Base-by-base conservation (phyloP, 1,284 basidiomycete genomes). In the Ceratobasidium sp. region DNA sequence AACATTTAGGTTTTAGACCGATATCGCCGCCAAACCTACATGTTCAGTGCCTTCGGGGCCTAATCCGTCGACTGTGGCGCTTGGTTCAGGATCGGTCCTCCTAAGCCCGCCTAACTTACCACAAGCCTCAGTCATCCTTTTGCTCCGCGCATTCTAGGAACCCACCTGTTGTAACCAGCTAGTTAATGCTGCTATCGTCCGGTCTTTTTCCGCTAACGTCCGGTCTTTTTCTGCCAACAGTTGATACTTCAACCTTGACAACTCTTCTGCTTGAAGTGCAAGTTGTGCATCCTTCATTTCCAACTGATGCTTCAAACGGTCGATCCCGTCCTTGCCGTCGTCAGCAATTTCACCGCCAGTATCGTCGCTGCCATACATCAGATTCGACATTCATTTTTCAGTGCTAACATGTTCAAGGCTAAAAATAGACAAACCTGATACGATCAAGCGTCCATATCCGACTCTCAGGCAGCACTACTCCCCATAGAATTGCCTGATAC, bases 281-380 rank as follows among this genome's bases (percentile, higher is more conserved):
- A 62, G 24, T 62, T 62, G 59, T 9, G 7, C 34, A 7, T 29
- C 27, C 27, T 62, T 62, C 9, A 16, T n/a, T 34, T 34, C 27
- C 29, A 62, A 14, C 34, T 62, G 34, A 29, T 62, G 31, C 13
- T 41, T 6, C 31, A 62, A 37, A 8, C 13, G 14, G 19, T 14
- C 16, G 34, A 62, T n/a, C 16, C 5, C 8, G 24, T 62, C 59
- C 22, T 62, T 37, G 22, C 37, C 19, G 9, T 29, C 8, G n/a
- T 62, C 59, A 16, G 59, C 59, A 11, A 8, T 34, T 24, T 62
- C 59, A 14, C 59, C 59, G 59, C 59, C 59, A 22, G 34, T 34
- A 5, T 62, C 59, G 19, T 62, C 59, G 41, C 59, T 62, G 19
- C n/a, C n/a, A n/a, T 19, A 16, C 24, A 7, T 8, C 4, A 29